Evolutionary conservation across 2,329 filamentous ascomycete genomes (phyloP).

Genomic region (Trichoderma endophyticum): DNA sequence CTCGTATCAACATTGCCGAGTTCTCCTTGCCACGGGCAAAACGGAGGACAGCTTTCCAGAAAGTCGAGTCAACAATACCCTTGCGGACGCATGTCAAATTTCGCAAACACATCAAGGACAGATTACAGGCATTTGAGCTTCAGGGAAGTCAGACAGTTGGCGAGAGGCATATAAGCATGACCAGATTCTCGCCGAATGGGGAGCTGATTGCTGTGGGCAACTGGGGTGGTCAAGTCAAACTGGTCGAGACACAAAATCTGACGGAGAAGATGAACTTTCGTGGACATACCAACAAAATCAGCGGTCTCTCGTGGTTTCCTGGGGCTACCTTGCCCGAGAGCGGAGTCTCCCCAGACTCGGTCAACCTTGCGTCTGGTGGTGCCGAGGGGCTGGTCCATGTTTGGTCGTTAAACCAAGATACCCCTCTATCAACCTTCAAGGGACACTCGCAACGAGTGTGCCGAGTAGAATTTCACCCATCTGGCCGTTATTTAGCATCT

Average conservation of each 20-base stretch:
- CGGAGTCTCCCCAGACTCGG: constrained; percentile 66
- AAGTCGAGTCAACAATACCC: constrained; percentile 76
- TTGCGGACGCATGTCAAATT: constrained; percentile 89
- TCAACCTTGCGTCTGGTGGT: constrained; percentile 88
- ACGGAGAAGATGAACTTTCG: constrained; percentile 72
- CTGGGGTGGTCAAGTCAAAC: constrained; percentile 85
- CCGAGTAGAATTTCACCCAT: constrained; percentile 91
- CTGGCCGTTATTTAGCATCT: constrained; percentile 82
- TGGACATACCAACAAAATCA: constrained; percentile 85
- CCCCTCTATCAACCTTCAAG: constrained; percentile 74
- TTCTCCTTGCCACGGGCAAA: constrained; percentile 84
- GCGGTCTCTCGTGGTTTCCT: constrained; percentile 87
- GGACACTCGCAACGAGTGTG: constrained; percentile 88
- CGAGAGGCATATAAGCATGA: constrained; percentile 87
- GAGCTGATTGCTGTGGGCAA: constrained; percentile 84
- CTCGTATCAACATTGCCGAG: constrained; percentile 73
- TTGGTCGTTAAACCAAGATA: constrained; percentile 86
- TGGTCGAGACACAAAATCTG: constrained; percentile 80
- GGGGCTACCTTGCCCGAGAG: constrained; percentile 69
- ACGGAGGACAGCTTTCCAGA: constrained; percentile 71
- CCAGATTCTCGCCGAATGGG: constrained; percentile 82
- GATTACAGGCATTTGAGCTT: constrained; percentile 77
- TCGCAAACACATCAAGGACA: constrained; percentile 82
- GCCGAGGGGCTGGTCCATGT: constrained; percentile 84
- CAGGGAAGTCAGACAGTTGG: constrained; percentile 92